A percentile compares a stretch with the other conserved stretches of the same genome.
Conservation (phyloP, 225 moss, liverwort and hornwort species). For the Anthoceros angustus region DNA sequence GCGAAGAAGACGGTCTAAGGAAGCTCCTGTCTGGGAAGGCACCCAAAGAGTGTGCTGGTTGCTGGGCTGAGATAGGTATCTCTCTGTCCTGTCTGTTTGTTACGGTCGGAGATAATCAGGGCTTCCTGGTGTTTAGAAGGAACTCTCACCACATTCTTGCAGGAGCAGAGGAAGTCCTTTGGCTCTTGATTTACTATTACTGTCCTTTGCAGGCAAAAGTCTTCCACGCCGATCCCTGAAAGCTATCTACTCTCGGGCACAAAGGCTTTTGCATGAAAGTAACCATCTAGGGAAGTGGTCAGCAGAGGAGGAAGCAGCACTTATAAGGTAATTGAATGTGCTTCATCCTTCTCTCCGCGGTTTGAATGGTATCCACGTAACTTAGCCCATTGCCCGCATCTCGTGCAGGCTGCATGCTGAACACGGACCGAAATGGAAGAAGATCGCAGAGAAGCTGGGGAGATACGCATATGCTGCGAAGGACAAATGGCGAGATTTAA, state of each 20-base stretch:
- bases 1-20: too few relatives aligned
- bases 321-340: not conserved
- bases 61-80: not conserved
- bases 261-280: not conserved
- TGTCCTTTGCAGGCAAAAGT: not conserved
- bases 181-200: not conserved
- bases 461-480: not conserved
- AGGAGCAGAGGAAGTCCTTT: not conserved
- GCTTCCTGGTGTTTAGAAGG: not conserved
- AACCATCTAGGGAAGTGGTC: not conserved
- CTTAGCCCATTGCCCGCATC: not conserved
- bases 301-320: not conserved
- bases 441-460: not conserved
- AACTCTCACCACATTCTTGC: not conserved
- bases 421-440: not conserved
- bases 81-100: not conserved
- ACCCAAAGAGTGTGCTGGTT: not conserved
- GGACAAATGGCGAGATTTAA: constrained; percentile 2
- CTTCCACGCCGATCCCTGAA: not conserved
- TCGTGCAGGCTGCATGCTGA: not conserved
- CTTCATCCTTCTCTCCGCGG: not conserved
- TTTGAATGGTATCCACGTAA: not conserved
- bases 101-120: not conserved
- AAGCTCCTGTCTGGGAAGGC: not conserved
- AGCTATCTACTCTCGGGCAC: not conserved